Percentiles rank a stretch among this genome's conserved stretches.
These are phyloP conservation scores for Cercospora berteroae DNA, from an alignment of 2,329 filamentous ascomycete genomes.

Conservation along the genomic window DNA sequence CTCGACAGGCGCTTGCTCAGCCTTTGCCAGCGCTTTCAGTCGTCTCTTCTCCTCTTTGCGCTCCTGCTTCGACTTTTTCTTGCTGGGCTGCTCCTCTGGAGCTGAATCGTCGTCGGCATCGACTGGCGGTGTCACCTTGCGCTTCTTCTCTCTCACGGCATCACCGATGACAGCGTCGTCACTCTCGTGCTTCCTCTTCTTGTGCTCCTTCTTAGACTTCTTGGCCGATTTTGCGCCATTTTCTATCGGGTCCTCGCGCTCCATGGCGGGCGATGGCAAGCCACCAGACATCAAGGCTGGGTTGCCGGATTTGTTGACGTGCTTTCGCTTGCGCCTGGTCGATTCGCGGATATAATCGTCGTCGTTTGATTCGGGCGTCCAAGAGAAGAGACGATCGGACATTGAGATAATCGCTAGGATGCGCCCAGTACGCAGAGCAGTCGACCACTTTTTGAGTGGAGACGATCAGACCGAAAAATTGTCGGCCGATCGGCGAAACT, in stretches of 20 bases:
- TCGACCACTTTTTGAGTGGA: conserved; percentile 7
- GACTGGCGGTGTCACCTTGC: conserved; percentile 13
- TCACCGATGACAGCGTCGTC: conserved; percentile 14
- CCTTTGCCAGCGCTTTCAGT: conserved; percentile 16
- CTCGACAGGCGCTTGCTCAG: conserved; percentile 2
- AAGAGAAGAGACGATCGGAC: conserved; percentile 9
- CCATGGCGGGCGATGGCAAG: conserved; percentile 32
- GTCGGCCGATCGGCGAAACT: conserved; percentile 1
- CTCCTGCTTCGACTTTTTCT: conserved; percentile 32
- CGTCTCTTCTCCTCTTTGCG: conserved; percentile 18
- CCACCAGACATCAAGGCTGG: conserved; percentile 38
- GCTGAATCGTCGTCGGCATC: conserved; percentile 21
- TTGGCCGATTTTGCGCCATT: conserved; percentile 28
- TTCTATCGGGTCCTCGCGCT: conserved; percentile 24
- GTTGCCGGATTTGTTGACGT: conserved; percentile 20
- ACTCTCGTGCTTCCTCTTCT: conserved; percentile 34
- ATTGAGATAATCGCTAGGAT: conserved; percentile 1
- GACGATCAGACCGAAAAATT: neutral
- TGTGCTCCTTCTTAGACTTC: conserved; percentile 36
- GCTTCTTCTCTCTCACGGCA: conserved; percentile 12
- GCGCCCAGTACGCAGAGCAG: neutral
- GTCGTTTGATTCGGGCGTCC: conserved; percentile 23
- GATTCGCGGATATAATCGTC: conserved; percentile 32
- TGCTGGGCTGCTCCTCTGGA: conserved; percentile 22
- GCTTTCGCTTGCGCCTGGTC: conserved; percentile 29